Percentiles rank a stretch among this genome's conserved stretches.
phyloP scores from a whole-genome alignment of 306 rosid species.

The Quercus ilex region DNA sequence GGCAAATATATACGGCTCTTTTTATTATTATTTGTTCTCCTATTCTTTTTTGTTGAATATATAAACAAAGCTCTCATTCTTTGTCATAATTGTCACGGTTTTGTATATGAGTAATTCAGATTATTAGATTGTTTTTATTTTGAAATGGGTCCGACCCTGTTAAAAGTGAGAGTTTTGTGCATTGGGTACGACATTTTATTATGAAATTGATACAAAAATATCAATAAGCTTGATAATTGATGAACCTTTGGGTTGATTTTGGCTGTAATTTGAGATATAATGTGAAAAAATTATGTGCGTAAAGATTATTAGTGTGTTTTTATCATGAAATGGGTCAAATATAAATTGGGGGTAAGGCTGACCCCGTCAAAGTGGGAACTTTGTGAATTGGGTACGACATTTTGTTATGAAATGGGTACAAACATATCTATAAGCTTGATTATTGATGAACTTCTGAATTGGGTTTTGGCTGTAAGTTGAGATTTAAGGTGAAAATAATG shows the following conservation, averaged over 20 bases:
- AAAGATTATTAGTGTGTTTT: not conserved
- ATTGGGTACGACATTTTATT: too few species aligned
- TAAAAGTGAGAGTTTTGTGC: too few species aligned
- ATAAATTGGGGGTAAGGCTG: too few species aligned
- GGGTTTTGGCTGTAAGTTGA: not conserved
- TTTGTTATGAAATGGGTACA: too few species aligned
- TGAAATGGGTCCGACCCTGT: too few species aligned
- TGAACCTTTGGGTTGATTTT: not conserved
- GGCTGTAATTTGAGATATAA: not conserved
- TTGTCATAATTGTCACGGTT: not conserved
- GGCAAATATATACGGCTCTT: not conserved
- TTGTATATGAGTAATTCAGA: not conserved
- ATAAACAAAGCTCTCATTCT: not conserved
- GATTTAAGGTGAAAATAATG: not conserved
- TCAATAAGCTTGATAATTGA: too few species aligned
- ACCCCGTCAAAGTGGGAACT: too few species aligned
- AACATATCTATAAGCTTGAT: too few species aligned
- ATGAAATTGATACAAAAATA: too few species aligned
- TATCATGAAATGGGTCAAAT: too few species aligned
- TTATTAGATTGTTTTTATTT: not conserved
- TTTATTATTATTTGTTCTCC: not conserved
- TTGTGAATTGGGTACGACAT: too few species aligned
- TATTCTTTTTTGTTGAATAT: not conserved
- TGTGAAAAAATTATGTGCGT: not conserved
- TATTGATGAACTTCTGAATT: not conserved